phyloP scores from a whole-genome alignment of 2,329 filamentous ascomycete species.

The Alternaria arbusti region DNA sequence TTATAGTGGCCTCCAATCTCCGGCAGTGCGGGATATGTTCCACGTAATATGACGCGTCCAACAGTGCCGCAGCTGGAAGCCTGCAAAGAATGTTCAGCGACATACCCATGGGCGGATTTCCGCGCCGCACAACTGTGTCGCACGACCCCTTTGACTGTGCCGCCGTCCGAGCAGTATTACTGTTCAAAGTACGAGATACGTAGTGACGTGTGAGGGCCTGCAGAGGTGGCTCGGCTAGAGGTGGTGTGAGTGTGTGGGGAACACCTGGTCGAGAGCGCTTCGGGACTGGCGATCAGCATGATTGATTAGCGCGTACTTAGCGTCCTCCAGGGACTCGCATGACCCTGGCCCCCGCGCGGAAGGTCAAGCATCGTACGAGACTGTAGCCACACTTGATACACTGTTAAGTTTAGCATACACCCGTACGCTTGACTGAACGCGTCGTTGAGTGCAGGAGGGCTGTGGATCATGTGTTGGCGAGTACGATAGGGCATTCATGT shows the following conservation, averaged over 20 bases:
- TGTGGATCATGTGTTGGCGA: constrained; percentile 3
- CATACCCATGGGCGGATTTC: background rate
- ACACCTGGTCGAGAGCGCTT: constrained; percentile 20
- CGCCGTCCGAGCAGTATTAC: background rate
- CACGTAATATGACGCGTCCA: constrained; percentile 3
- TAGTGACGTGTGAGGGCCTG: constrained; percentile 10
- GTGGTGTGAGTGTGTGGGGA: constrained; percentile 14
- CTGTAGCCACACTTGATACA: constrained; percentile 6
- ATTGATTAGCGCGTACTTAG: constrained; percentile 20
- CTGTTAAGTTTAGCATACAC: constrained; percentile 3
- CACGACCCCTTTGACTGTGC: background rate
- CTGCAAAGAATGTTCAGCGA: background rate
- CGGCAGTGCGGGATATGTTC: constrained; percentile 10
- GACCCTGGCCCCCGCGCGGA: constrained; percentile 29
- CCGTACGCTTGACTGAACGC: constrained; percentile 7
- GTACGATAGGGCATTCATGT: constrained; percentile 3
- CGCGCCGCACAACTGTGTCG: background rate
- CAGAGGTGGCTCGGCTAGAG: constrained; percentile 3
- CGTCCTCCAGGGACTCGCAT: constrained; percentile 15
- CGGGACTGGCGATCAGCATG: constrained; percentile 17
- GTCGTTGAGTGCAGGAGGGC: constrained; percentile 2
- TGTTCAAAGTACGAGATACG: background rate
- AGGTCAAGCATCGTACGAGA: constrained; percentile 10
- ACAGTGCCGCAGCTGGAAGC: background rate
- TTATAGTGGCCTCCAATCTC: constrained; percentile 10